Evolutionary conservation across 176 grass and related monocot genomes (phyloP).

Genomic region (Rhynchospora breviuscula): DNA sequence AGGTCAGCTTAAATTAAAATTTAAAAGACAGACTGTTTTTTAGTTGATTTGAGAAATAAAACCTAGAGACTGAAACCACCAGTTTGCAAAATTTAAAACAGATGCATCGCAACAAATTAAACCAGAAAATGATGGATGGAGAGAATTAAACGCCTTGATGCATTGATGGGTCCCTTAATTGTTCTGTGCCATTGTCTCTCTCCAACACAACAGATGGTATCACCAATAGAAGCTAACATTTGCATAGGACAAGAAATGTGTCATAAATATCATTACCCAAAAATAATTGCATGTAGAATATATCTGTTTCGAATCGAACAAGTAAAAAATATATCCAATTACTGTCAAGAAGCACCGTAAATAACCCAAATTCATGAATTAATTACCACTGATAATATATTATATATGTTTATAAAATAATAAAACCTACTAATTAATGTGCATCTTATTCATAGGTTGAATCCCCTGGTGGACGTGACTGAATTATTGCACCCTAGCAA

Average conservation of each 20-base stretch:
- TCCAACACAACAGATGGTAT: constrained; percentile 19
- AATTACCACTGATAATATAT: neutral
- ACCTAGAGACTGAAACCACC: constrained; percentile 4
- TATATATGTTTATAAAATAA: neutral
- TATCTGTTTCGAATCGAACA: neutral
- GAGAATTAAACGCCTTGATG: constrained; percentile 3
- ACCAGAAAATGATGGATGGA: constrained; percentile 7
- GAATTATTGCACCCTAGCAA: constrained; percentile 4
- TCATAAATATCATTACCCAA: neutral
- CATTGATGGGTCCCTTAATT: constrained; percentile 14
- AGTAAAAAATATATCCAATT: neutral
- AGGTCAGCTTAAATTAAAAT: neutral
- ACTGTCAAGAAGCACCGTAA: neutral
- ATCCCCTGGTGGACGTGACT: constrained; percentile 5
- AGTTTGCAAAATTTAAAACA: constrained; percentile 3
- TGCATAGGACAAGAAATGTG: constrained; percentile 14
- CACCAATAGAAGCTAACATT: constrained; percentile 14
- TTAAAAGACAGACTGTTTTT: neutral
- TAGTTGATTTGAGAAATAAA: neutral
- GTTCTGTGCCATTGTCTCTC: constrained; percentile 12
- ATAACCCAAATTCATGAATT: neutral
- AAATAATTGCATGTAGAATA: neutral
- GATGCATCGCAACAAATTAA: constrained; percentile 9
- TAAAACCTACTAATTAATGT: neutral
- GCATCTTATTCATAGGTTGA: neutral